phyloP scores from a whole-genome alignment of 164 flowering plant genomes.

The Stephania japonica region DNA sequence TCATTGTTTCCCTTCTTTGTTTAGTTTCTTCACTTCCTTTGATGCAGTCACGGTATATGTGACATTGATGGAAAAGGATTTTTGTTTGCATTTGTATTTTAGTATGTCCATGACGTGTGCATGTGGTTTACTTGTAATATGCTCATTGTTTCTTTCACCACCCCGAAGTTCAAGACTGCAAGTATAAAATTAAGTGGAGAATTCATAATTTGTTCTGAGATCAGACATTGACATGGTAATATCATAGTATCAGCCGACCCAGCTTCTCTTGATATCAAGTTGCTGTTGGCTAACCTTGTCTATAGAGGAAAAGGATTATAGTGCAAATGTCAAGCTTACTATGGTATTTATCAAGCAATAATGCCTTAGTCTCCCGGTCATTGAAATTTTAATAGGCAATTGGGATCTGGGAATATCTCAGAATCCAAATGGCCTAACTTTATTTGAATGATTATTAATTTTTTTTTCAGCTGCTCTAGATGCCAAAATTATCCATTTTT shows the following conservation, averaged over 20 bases:
- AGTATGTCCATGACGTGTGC: not conserved
- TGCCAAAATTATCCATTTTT: not conserved
- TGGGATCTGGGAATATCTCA: not conserved
- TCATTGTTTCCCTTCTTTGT: not conserved
- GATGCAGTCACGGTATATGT: not conserved
- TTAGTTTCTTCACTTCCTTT: not conserved
- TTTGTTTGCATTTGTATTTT: not conserved
- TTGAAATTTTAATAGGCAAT: not conserved
- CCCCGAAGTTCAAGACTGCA: not conserved
- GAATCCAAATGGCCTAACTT: not conserved
- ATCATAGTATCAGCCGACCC: not conserved
- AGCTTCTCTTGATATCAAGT: not conserved
- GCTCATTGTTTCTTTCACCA: not conserved
- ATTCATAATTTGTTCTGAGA: not conserved
- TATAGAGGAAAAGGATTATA: no score
- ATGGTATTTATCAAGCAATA: no score
- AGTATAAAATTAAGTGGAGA: not conserved
- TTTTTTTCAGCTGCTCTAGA: no score
- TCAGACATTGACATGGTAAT: not conserved
- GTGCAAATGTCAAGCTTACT: no score
- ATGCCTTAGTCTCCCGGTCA: not conserved
- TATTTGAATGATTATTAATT: not conserved
- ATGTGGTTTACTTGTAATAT: not conserved
- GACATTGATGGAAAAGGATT: not conserved
- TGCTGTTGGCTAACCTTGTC: no score